Conservation (phyloP, 352 stramenopile genomes). For the Stramenopiles sp. region DNA sequence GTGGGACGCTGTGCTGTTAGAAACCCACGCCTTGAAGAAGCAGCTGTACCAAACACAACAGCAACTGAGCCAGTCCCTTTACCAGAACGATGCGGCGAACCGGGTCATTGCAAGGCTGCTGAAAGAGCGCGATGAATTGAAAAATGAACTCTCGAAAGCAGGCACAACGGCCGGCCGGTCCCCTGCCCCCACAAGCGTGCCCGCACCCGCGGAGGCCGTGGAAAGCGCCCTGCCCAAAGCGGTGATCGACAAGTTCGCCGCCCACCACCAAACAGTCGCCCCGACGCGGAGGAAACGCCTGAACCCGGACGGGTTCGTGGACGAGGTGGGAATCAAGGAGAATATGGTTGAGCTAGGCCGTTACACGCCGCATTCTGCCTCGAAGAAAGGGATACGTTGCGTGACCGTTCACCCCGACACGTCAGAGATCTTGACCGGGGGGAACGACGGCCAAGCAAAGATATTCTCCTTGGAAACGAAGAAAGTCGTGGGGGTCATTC, state of each 20-base stretch:
- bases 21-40: not conserved
- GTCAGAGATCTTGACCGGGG: not conserved
- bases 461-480: not conserved
- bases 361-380: not conserved
- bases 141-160: not conserved
- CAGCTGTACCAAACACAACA: not conserved
- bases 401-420: not conserved
- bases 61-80: not conserved
- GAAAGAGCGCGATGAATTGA: not conserved
- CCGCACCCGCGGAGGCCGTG: not conserved
- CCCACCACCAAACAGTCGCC: not conserved
- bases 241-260: not conserved
- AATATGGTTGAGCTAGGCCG: not conserved
- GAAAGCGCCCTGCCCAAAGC: no score
- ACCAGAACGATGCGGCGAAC: not conserved
- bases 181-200: not conserved
- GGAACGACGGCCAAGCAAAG: not conserved
- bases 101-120: not conserved
- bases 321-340: not conserved
- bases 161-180: not conserved
- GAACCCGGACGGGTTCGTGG: not conserved
- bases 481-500: not conserved
- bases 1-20: not conserved
- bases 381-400: not conserved
- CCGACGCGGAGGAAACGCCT: not conserved